A percentile compares a stretch with the other conserved stretches of the same genome.
These are phyloP conservation scores for Laguncularia racemosa DNA, from an alignment of 345 rosid genomes.

Conservation along the genomic window DNA sequence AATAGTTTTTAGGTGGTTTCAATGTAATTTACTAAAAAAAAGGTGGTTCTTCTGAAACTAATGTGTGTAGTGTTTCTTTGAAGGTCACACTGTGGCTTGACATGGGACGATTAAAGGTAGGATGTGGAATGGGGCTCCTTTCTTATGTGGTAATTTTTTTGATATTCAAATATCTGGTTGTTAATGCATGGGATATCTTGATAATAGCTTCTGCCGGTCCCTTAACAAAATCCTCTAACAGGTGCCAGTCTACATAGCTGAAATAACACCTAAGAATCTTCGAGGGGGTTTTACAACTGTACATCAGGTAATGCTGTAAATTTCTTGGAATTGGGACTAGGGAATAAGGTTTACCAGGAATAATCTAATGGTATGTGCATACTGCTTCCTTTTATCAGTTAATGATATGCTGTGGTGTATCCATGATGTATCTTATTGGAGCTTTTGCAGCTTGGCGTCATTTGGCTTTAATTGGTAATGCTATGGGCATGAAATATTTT, in stretches of 20 bases:
- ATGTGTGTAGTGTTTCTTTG: conserved; percentile 6
- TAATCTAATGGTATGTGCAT: neutral
- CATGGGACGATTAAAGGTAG: conserved; percentile 61
- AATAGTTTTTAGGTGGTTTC: too few species aligned
- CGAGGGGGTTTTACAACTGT: conserved; percentile 72
- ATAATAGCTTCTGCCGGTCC: neutral
- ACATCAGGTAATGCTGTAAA: conserved; percentile 35
- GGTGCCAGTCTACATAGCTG: conserved; percentile 85
- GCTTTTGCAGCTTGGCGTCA: conserved; percentile 54
- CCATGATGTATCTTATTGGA: conserved; percentile 60
- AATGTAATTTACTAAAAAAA: too few species aligned
- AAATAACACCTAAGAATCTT: conserved; percentile 65
- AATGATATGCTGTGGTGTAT: conserved; percentile 65
- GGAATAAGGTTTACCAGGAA: neutral
- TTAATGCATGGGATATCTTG: too few species aligned
- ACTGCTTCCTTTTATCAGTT: conserved; percentile 33
- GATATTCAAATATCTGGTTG: neutral
- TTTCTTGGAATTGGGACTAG: neutral
- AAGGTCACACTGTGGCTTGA: conserved; percentile 60
- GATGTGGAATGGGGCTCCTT: conserved; percentile 62
- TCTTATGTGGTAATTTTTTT: conserved; percentile 57
- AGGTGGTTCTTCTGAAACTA: too few species aligned
- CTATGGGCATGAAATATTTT: neutral
- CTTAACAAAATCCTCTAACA: conserved; percentile 5
- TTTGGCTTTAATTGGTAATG: conserved; percentile 59